Evolutionary conservation across 2,329 filamentous ascomycete genomes (phyloP).

Genomic region (Fusarium sp.): DNA sequence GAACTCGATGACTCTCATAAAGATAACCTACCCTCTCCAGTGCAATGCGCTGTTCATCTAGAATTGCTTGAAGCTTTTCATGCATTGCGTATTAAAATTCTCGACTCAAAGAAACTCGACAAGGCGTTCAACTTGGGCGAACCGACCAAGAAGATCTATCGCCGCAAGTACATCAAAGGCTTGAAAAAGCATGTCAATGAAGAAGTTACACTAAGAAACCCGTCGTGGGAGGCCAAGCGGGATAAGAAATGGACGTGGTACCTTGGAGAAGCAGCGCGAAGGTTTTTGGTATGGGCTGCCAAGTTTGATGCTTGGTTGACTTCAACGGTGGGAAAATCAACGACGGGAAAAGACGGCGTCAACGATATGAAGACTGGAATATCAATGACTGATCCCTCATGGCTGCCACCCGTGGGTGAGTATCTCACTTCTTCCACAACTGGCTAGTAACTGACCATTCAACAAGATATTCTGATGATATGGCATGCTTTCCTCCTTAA

Average conservation of each 20-base stretch:
- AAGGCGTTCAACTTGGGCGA: constrained; percentile 17
- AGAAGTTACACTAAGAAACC: constrained; percentile 4
- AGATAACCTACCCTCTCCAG: constrained; percentile 17
- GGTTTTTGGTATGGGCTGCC: constrained; percentile 36
- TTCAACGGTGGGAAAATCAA: not conserved
- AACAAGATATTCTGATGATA: constrained; percentile 29
- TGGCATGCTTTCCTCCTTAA: constrained; percentile 37
- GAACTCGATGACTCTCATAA: not conserved
- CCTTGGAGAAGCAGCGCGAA: constrained; percentile 33
- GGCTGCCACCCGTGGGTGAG: constrained; percentile 27
- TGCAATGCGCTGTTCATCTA: constrained; percentile 63
- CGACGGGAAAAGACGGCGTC: not conserved
- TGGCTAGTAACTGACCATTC: not conserved
- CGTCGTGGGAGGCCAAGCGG: constrained; percentile 2
- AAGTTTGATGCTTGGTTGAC: constrained; percentile 8
- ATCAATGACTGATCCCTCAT: not conserved
- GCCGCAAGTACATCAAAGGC: constrained; percentile 13
- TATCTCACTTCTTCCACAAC: not conserved
- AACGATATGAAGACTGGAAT: not conserved
- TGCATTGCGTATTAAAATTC: constrained; percentile 52
- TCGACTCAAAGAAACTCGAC: constrained; percentile 24
- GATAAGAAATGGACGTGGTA: constrained; percentile 36
- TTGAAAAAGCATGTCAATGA: constrained; percentile 20
- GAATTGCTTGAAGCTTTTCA: constrained; percentile 67
- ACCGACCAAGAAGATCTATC: constrained; percentile 22